Base-by-base conservation (phyloP, 257 asterid genomes). In the Fraxinus quadrangulata region DNA sequence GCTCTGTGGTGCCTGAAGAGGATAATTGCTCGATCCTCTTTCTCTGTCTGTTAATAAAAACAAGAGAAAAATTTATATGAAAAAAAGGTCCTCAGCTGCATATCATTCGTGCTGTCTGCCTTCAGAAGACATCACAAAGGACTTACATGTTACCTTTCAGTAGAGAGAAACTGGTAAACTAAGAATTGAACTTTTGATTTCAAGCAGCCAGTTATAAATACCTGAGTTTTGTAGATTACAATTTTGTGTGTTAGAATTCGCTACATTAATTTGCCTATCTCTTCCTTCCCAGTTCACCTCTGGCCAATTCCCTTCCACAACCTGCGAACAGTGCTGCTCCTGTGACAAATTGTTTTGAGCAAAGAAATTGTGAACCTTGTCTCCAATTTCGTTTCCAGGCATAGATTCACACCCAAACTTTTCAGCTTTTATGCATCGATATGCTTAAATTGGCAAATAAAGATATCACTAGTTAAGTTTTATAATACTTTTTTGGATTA, bases 321-420 rank as follows among this genome's bases (percentile, higher is more conserved):
- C 86, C 56, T 85, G 90, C 73, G 92, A 82, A 36, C 83, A 89
- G 79, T 84, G 90, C 82, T 87, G 98, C 75, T 88, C 97, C 86
- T 82, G 94, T 2, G 84, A 87, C 59, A 86, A 73, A 78, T 86
- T 88, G 74, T 92, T 97, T 87, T 87, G 97, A 0, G 93, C 91
- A 81, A 92, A 94, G 74, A 94, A 92, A 87, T 94, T 94, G 90
- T 91, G 97, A 82, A 94, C 91, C 93, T 97, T 87, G 74, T 92
- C 97, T 77, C 90, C 94, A 77, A 75, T 85, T 87, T 88, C 97
- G 88, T 92, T 91, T 75, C 97, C 97, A 91, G 97, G 95, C 98
- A 94, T 94, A 85, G 97, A 90, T 92, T 81, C 36, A 42, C 59
- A 39, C 40, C 26, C 49, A 19, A 30, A 6, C 31, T 73, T 72